Percentiles rank a stretch among this genome's conserved stretches.
phyloP scores from a whole-genome alignment of 2,329 filamentous ascomycete genomes.

The Thelonectria rubi region DNA sequence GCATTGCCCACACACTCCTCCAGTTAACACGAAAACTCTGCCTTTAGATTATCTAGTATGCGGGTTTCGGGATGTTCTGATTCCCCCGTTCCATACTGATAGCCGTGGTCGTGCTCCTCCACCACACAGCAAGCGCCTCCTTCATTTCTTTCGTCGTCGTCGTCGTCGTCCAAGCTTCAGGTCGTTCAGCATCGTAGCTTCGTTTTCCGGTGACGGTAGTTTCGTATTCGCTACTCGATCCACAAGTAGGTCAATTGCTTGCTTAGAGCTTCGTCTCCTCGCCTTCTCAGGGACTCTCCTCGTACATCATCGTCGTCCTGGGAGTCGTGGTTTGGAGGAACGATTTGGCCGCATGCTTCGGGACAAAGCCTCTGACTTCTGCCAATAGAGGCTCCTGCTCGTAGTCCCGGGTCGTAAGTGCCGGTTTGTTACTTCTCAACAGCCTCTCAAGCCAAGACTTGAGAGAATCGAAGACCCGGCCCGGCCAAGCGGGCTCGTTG shows the following conservation, averaged over 20 bases:
- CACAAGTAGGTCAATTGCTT: neutral
- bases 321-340: constrained; percentile 55
- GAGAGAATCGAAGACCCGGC: constrained; percentile 28
- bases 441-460: constrained; percentile 22
- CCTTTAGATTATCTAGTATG: neutral
- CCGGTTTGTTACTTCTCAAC: constrained; percentile 1
- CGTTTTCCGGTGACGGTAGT: neutral
- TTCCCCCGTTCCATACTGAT: neutral
- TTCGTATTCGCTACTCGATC: neutral
- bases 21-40: neutral
- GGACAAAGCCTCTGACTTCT: constrained; percentile 35
- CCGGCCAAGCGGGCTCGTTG: constrained; percentile 17
- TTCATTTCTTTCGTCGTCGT: neutral
- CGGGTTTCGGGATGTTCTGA: neutral
- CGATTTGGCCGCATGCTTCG: constrained; percentile 53
- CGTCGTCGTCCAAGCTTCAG: neutral
- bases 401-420: constrained; percentile 19
- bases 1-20: neutral
- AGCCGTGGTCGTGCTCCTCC: neutral
- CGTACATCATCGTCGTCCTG: constrained; percentile 49
- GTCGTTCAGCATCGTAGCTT: neutral
- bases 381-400: constrained; percentile 39
- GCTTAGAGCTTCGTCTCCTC: neutral
- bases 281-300: constrained; percentile 33
- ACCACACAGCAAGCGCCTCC: neutral